Evolutionary conservation across 331 rosid genomes (phyloP), one percentile per base, ranked within the genome.

Genomic region (Rhamnella rubrinervis): DNA sequence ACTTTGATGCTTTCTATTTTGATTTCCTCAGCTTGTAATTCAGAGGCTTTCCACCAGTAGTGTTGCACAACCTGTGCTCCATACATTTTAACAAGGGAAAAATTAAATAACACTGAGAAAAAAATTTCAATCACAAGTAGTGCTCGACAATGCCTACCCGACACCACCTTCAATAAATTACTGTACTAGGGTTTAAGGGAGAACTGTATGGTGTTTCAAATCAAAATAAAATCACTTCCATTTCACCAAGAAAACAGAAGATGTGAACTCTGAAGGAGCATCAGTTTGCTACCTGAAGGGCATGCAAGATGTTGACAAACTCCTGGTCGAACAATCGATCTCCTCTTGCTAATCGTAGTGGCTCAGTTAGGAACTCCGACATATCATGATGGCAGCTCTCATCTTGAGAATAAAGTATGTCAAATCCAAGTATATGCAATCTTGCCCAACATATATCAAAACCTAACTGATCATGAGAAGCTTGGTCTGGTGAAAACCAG

Each of bases 401-500:
- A 25, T 87, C 86, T 67, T 75, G 71, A 66, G 83, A 73, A 77
- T 78, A 70, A 80, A 75, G 75, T 55, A 87, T 52, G 70, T 72
- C 82, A 23, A 82, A 95, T 73, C 99, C 97, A 50, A 87, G 89
- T 59, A 78, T 72, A 57, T 78, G 90, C 77, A 95, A 74, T 76
- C 99, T 86, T 44, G 93, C 99, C 92, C 82, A 89, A 74, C 96
- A 95, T 69, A 95, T 79, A 72, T 91, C 85, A 71, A 91, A 91
- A 63, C 99, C 96, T 7, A 46, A 63, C 68, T 67, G 75, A 19
- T 55, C 38, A 56, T 74, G 47, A n/a, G 89, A 74, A 75, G 82
- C 74, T 71, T 81, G 95, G 72, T 81, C 83, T 5, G 64, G 76
- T 59, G 90, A 87, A 85, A 80, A 87, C 96, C 93, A 89, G 85